Evolutionary conservation across 805 yeast species (phyloP), one percentile per base, ranked within the genome.

Genomic region (Wickerhamiella dianesei): DNA sequence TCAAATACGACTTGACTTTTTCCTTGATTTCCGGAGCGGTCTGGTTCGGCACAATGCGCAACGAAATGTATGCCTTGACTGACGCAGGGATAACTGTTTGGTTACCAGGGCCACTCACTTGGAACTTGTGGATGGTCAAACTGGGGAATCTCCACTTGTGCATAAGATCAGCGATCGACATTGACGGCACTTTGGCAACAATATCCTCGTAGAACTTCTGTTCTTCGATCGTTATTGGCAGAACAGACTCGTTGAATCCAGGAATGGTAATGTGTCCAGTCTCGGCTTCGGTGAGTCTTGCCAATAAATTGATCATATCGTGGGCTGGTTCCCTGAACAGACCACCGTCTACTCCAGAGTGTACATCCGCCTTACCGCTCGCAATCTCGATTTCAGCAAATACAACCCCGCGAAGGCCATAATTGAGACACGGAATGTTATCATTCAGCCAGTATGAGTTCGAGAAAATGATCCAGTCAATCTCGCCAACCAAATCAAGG

Each of bases 311-410:
- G 37, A 88, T 73, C 62, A 89, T 64, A 59, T 89, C 97, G 66
- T 84, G 76, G 0, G 94, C 79, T 2, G 98, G 96, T 56, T 89
- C 98, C 48, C 82, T 72, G 50, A 77, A 75, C 6, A 82, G 79
- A 49, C 97, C 97, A 44, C 98, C 98, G 64, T 87, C 94, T 8
- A 92, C 92, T 51, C 98, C 98, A 0, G 96, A 85, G 60, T 92
- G 98, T 49, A 94, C 69, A 62, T 92, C 96, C 1, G 94, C 94
- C 49, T 72, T 72, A 53, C 80, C 88, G 44, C 87, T 77, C 48
- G 69, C 67, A 9, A 92, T 71, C 35, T 76, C 76, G 2, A 92
- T 74, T n/a, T 78, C 70, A 1, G 85, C 81, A 63, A 87, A 82
- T 20, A 92, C 71, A 1, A 88, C 89, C 44, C 98, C 98, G 59